phyloP scores from a whole-genome alignment of 192 early-diverging fungal species.

The Gaertneriomyces semiglobifer region DNA sequence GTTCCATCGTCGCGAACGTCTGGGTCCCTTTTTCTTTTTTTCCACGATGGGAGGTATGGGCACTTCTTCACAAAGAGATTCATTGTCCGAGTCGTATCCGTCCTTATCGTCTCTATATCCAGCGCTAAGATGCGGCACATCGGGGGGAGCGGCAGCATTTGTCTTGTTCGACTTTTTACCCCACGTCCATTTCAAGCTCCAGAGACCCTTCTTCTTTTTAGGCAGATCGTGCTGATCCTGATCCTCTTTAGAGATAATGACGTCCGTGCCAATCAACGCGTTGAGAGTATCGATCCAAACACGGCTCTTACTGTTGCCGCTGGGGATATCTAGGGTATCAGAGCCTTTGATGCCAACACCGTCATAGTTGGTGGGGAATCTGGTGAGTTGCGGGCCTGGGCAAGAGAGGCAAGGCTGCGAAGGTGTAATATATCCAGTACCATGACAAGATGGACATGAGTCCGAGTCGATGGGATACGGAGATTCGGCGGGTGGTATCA shows the following conservation, averaged over 20 bases:
- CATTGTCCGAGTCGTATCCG: too few species aligned
- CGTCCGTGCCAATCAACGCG: neutral
- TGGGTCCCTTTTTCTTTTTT: conserved; percentile 1
- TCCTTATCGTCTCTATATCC: too few species aligned
- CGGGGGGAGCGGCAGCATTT: neutral
- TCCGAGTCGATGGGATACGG: neutral
- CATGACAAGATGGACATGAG: conserved; percentile 17
- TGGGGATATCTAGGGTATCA: neutral
- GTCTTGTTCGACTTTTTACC: neutral
- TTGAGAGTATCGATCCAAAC: neutral
- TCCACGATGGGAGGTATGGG: neutral
- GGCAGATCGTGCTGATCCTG: neutral
- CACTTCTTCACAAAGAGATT: too few species aligned
- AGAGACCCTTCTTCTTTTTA: neutral
- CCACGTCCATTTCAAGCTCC: neutral
- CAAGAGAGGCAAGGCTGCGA: conserved; percentile 19
- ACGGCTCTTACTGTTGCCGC: neutral
- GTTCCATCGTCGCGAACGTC: conserved; percentile 20
- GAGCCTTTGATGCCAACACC: conserved; percentile 18
- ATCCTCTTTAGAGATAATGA: neutral
- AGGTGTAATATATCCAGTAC: conserved; percentile 11
- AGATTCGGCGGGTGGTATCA: too few species aligned
- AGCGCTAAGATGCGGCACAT: neutral
- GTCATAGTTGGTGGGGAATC: conserved; percentile 23
- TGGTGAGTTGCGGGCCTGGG: conserved; percentile 18